Percentiles rank a stretch among this genome's conserved stretches.
These are phyloP conservation scores for Podila minutissima DNA, from an alignment of 192 early-diverging fungal species.

Conservation along the genomic window DNA sequence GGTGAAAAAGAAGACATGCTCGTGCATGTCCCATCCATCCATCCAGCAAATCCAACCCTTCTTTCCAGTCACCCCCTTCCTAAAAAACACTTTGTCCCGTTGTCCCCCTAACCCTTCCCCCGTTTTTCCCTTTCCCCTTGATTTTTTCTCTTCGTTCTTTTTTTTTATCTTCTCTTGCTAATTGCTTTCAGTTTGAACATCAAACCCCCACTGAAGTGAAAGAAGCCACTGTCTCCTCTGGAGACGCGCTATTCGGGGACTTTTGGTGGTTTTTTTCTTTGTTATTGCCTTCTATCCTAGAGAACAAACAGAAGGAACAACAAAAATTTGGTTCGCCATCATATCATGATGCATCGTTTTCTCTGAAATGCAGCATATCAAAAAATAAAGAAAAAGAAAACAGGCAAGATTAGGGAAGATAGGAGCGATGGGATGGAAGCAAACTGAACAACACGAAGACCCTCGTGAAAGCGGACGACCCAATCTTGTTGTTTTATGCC, in stretches of 20 bases:
- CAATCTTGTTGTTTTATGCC: not conserved
- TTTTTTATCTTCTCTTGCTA: not conserved
- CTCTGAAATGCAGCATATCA: not conserved
- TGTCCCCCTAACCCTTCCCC: not conserved
- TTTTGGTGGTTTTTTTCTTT: not conserved
- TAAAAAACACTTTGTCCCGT: too few species aligned
- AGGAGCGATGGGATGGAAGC: not conserved
- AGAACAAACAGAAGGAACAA: not conserved
- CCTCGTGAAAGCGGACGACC: conserved; percentile 20
- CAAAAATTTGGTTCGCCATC: not conserved
- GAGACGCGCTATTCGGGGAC: not conserved
- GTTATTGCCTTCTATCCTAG: too few species aligned
- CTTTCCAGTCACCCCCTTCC: too few species aligned
- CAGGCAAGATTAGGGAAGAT: not conserved
- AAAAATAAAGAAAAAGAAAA: not conserved
- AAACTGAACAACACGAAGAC: not conserved
- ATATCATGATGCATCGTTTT: not conserved
- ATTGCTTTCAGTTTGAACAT: not conserved
- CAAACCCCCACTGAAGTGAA: not conserved
- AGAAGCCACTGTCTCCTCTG: not conserved
- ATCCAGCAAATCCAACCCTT: too few species aligned
- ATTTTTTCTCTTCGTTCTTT: conserved; percentile 18
- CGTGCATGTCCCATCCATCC: too few species aligned
- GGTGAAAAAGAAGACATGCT: too few species aligned
- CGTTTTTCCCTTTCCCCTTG: conserved; percentile 14